These are phyloP conservation scores for Colletotrichum euphorbiae DNA, from an alignment of 2,329 filamentous ascomycete genomes.

Conservation along the genomic window DNA sequence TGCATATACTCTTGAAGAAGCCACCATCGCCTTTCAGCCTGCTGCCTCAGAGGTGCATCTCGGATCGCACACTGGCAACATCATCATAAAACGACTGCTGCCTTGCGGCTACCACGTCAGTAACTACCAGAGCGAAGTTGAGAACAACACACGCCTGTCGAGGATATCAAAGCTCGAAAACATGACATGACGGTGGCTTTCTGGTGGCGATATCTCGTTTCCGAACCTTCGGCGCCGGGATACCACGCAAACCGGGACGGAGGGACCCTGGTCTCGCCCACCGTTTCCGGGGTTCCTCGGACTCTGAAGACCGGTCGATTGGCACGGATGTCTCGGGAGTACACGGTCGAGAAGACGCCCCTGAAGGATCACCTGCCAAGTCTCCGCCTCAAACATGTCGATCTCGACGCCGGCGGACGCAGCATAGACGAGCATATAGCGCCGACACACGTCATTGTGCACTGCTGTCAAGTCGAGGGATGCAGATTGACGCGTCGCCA, in stretches of 20 bases:
- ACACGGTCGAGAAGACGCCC: not conserved
- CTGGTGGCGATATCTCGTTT: not conserved
- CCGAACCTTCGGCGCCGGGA: constrained; percentile 8
- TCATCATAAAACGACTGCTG: constrained; percentile 1
- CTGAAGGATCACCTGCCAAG: not conserved
- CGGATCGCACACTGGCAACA: no score
- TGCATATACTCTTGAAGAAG: no score
- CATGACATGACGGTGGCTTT: not conserved
- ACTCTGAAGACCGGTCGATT: not conserved
- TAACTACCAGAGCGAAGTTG: no score
- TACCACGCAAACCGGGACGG: not conserved
- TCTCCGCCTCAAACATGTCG: constrained; percentile 10
- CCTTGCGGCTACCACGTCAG: not conserved
- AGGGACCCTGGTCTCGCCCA: not conserved
- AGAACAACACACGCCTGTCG: not conserved
- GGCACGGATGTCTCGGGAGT: constrained; percentile 1
- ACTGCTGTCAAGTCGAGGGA: not conserved
- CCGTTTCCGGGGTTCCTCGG: constrained; percentile 12
- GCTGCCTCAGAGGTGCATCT: no score
- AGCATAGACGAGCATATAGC: not conserved
- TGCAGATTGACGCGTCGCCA: constrained; percentile 3
- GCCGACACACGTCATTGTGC: constrained; percentile 33
- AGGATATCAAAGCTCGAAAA: not conserved
- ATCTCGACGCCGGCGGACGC: constrained; percentile 5
- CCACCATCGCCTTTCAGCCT: no score